Conservation (phyloP, 805 yeast genomes). For the baker's yeast (Saccharomyces cerevisiae) region DNA sequence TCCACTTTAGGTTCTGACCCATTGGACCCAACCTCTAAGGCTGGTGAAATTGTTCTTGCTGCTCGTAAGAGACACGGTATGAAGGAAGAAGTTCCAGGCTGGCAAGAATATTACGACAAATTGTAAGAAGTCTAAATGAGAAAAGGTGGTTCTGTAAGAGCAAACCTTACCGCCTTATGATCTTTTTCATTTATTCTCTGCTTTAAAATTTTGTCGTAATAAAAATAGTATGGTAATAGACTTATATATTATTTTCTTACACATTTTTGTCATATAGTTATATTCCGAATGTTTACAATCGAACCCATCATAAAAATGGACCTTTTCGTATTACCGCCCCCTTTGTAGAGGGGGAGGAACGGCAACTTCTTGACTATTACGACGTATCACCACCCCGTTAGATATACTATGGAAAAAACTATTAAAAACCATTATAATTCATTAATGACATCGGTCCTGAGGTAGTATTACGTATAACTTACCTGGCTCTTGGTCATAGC, state of each 20-base stretch:
- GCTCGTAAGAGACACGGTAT: slow-evolving; percentile 92
- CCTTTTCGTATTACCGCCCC: background rate
- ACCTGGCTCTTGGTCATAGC: background rate
- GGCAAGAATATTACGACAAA: slow-evolving; percentile 96
- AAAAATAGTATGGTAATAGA: background rate
- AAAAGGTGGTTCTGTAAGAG: background rate
- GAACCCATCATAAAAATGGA: background rate
- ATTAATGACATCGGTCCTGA: background rate
- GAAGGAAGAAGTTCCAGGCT: slow-evolving; percentile 95
- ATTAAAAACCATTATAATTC: background rate
- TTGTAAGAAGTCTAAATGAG: slow-evolving; percentile 40
- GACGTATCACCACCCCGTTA: background rate
- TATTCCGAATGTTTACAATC: background rate
- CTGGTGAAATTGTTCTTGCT: slow-evolving; percentile 52
- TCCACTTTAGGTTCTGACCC: slow-evolving; percentile 83
- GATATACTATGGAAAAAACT: background rate
- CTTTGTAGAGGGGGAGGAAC: background rate
- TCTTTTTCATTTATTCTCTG: background rate
- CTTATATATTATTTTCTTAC: background rate
- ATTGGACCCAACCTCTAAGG: slow-evolving; percentile 68
- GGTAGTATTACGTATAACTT: background rate
- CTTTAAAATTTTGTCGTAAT: background rate
- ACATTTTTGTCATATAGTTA: background rate
- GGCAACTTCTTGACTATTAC: background rate
- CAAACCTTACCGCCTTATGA: background rate